Percentiles rank a stretch among this genome's conserved stretches.
Conservation (phyloP, 2,329 filamentous ascomycete species). For the Mollisia scopiformis region DNA sequence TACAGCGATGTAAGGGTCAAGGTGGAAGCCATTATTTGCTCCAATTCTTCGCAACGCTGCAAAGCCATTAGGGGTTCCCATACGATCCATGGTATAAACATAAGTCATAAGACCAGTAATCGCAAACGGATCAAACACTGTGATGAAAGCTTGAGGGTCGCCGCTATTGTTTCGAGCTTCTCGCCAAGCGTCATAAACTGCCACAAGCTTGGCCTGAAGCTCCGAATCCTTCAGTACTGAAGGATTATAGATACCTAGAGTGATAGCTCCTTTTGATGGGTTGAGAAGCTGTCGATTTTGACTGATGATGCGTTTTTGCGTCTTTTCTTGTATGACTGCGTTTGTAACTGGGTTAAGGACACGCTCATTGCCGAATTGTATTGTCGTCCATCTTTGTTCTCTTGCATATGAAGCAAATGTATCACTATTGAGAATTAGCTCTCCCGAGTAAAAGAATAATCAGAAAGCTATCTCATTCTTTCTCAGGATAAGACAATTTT, state of each 20-base stretch:
- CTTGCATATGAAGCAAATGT: constrained; percentile 37
- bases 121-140: constrained; percentile 44
- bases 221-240: constrained; percentile 33
- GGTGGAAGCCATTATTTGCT: constrained; percentile 41
- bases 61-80: constrained; percentile 40
- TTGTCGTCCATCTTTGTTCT: constrained; percentile 37
- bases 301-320: constrained; percentile 41
- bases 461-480: no score
- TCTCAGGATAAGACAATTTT: no score
- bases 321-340: constrained; percentile 39
- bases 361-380: constrained; percentile 43
- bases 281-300: constrained; percentile 42
- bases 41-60: constrained; percentile 43
- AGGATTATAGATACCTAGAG: constrained; percentile 41
- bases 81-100: constrained; percentile 39
- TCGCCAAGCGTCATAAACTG: constrained; percentile 43
- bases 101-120: constrained; percentile 44
- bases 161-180: constrained; percentile 36
- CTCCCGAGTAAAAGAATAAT: no score
- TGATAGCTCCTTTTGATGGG: constrained; percentile 37
- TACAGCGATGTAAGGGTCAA: constrained; percentile 37
- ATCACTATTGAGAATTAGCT: constrained; percentile 20
- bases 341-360: constrained; percentile 41
- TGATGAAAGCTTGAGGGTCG: constrained; percentile 43
- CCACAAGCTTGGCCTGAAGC: constrained; percentile 38